Evolutionary conservation across 176 grass and related monocot genomes (phyloP).

Genomic region (Triticum turgidum): DNA sequence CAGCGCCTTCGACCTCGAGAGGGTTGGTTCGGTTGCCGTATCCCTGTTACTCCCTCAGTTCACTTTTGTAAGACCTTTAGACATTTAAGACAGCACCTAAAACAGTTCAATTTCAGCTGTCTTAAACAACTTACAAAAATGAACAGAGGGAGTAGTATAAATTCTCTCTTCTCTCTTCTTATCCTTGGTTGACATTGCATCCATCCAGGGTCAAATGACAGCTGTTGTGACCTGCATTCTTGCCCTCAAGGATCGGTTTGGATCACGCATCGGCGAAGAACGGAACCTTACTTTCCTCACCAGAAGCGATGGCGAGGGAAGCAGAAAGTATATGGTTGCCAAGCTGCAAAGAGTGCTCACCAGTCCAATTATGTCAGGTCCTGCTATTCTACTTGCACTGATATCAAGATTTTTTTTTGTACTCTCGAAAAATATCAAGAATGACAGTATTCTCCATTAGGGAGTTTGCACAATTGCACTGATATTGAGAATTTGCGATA

Average conservation of each 20-base stretch:
- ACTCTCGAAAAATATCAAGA: too few species aligned
- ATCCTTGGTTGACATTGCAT: background rate
- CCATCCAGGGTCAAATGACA: slow-evolving; percentile 44
- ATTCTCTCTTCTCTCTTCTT: background rate
- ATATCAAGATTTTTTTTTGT: background rate
- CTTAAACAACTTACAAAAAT: too few species aligned
- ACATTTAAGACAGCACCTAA: too few species aligned
- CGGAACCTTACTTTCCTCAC: slow-evolving; percentile 16
- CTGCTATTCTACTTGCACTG: background rate
- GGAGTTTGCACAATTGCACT: background rate
- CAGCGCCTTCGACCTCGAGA: slow-evolving; percentile 55
- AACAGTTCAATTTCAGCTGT: too few species aligned
- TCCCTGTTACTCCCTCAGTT: background rate
- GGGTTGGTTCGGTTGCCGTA: slow-evolving; percentile 20
- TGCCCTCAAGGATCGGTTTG: slow-evolving; percentile 44
- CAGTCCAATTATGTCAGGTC: slow-evolving; percentile 55
- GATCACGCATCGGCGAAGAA: background rate
- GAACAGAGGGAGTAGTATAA: too few species aligned
- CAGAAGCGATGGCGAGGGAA: slow-evolving; percentile 45
- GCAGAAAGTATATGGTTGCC: slow-evolving; percentile 30
- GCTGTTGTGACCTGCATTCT: slow-evolving; percentile 49
- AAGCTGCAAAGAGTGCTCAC: slow-evolving; percentile 46
- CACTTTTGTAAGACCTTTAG: too few species aligned
- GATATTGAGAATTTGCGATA: background rate
- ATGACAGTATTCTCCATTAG: background rate